These are phyloP conservation scores for Eruca vesicaria DNA, from an alignment of 441 rosid genomes.

Conservation along the genomic window DNA sequence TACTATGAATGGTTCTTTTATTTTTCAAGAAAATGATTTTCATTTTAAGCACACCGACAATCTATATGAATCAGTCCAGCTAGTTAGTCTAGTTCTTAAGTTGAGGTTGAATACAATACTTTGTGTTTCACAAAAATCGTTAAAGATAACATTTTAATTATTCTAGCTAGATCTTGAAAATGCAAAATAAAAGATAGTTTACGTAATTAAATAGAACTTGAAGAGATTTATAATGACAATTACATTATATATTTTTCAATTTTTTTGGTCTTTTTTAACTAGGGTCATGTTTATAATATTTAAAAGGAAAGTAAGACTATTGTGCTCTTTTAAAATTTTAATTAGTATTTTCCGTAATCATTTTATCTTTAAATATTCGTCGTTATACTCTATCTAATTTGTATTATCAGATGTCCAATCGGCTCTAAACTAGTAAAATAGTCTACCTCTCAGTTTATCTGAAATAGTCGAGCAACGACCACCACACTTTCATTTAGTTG, in stretches of 20 bases:
- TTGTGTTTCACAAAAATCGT: neutral
- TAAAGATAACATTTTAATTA: neutral
- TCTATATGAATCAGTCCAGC: neutral
- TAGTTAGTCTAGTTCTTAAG: neutral
- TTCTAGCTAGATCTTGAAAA: neutral
- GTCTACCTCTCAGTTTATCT: neutral
- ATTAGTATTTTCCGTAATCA: neutral
- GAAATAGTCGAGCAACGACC: neutral
- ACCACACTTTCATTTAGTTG: neutral
- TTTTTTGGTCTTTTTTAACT: neutral
- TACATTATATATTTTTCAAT: neutral
- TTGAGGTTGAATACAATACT: neutral
- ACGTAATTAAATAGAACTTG: neutral
- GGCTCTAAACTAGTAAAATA: neutral
- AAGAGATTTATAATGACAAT: neutral
- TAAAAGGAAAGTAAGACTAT: constrained; percentile 1
- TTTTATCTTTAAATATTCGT: neutral
- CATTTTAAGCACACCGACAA: constrained; percentile 18
- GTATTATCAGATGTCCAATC: neutral
- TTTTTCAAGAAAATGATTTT: neutral
- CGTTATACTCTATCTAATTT: neutral
- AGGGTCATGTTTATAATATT: too few species aligned
- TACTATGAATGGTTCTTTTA: neutral
- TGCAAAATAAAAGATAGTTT: neutral
- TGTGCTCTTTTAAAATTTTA: neutral